Percentiles rank a stretch among this genome's conserved stretches.
Conservation (phyloP, 2,329 filamentous ascomycete species). For the Tolypocladium pustulatum region DNA sequence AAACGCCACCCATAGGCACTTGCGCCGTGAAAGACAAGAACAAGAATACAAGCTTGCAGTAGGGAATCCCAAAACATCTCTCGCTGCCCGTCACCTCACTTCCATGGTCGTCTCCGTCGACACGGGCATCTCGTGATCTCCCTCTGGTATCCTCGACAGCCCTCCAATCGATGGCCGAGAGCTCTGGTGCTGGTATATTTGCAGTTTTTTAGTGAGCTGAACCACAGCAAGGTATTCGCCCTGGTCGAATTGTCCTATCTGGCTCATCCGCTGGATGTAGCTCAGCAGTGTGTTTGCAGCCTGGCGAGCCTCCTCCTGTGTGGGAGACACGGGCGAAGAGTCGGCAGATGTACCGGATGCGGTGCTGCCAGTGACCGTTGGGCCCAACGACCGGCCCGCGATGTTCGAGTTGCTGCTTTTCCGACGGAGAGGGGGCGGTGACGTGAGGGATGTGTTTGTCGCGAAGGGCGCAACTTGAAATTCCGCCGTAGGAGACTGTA, state of each 20-base stretch:
- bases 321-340: slow-evolving; percentile 55
- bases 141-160: slow-evolving; percentile 45
- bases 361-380: slow-evolving; percentile 8
- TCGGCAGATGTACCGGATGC: slow-evolving; percentile 26
- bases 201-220: slow-evolving; percentile 77
- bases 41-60: slow-evolving; percentile 3
- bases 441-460: slow-evolving; percentile 32
- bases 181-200: slow-evolving; percentile 46
- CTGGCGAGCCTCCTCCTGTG: slow-evolving; percentile 74
- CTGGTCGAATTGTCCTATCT: slow-evolving; percentile 58
- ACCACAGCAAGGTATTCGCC: slow-evolving; percentile 68
- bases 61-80: background rate
- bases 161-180: slow-evolving; percentile 30
- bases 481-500: slow-evolving; percentile 42
- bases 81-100: slow-evolving; percentile 10
- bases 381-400: slow-evolving; percentile 12
- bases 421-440: slow-evolving; percentile 22
- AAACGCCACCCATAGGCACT: slow-evolving; percentile 5
- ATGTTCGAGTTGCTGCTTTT: slow-evolving; percentile 26
- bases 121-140: slow-evolving; percentile 38
- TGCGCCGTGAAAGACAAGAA: background rate
- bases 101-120: slow-evolving; percentile 18
- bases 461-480: slow-evolving; percentile 28
- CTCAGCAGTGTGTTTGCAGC: slow-evolving; percentile 73
- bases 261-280: slow-evolving; percentile 66